Percentiles rank a stretch among this genome's conserved stretches.
Evolutionary conservation across 306 rosid species (phyloP).

Genomic region (Quercus dentata): DNA sequence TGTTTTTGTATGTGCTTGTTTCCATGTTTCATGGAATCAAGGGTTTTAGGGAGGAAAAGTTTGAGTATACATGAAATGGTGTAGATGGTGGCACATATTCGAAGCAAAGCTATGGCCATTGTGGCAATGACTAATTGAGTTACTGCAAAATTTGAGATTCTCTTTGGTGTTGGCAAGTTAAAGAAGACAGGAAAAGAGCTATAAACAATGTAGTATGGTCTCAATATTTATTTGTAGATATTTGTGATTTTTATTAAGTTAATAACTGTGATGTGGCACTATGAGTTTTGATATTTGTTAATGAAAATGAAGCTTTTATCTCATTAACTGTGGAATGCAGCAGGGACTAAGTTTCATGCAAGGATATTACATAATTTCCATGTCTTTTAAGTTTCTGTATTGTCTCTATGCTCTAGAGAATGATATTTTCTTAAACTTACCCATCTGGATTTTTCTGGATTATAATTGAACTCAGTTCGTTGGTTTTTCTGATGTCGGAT

Average conservation of each 20-base stretch:
- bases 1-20: background rate
- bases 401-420: too few species aligned
- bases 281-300: background rate
- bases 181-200: background rate
- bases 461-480: background rate
- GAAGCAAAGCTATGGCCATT: background rate
- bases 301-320: background rate
- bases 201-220: background rate
- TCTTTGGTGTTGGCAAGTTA: background rate
- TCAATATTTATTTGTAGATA: background rate
- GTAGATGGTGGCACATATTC: background rate
- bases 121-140: background rate
- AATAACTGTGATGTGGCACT: background rate
- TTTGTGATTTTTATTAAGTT: background rate
- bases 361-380: background rate
- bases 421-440: background rate
- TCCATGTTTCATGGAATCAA: background rate
- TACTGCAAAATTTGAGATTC: background rate
- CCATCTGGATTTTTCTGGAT: background rate
- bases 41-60: background rate
- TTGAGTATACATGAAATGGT: background rate
- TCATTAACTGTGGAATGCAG: background rate
- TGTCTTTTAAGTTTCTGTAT: background rate
- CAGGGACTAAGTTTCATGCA: background rate
- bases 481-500: background rate